Percentiles rank a stretch among this genome's conserved stretches.
Evolutionary conservation across 352 stramenopile species (phyloP).

Genomic region (Blastocystis sp.): DNA sequence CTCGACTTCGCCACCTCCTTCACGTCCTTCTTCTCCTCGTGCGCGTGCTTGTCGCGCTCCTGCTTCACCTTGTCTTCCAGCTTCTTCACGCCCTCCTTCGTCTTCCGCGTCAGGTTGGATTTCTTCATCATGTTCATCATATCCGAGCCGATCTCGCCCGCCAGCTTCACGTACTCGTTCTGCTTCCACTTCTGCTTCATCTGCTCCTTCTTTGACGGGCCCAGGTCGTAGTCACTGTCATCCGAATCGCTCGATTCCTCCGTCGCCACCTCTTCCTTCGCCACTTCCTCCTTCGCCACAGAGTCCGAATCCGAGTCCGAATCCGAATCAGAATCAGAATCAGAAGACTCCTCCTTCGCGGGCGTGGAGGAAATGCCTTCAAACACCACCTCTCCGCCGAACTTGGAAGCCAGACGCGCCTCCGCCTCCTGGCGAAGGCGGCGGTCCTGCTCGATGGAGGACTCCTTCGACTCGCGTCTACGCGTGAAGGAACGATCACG

Average conservation of each 20-base stretch:
- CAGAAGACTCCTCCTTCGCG: not conserved
- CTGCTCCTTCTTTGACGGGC: not conserved
- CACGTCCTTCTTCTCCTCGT: slow-evolving; percentile 7
- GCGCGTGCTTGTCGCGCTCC: not conserved
- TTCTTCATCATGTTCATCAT: slow-evolving; percentile 10
- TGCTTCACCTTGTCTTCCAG: slow-evolving; percentile 28
- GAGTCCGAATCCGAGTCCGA: not conserved
- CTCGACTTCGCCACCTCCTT: slow-evolving; percentile 28
- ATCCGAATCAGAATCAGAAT: not conserved
- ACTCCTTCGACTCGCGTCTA: slow-evolving; percentile 38
- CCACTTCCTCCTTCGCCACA: slow-evolving; percentile 4
- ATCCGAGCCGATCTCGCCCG: slow-evolving; percentile 10
- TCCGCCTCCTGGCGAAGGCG: slow-evolving; percentile 32
- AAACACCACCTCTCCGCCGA: not conserved
- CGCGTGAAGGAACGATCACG: not conserved
- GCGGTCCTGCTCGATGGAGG: slow-evolving; percentile 25
- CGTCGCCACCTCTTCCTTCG: not conserved
- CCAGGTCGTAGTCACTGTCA: not conserved
- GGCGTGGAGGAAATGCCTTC: not conserved
- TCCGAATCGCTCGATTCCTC: not conserved
- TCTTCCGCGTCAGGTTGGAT: not conserved
- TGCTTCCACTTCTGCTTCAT: slow-evolving; percentile 8
- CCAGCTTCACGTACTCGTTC: slow-evolving; percentile 22
- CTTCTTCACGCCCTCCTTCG: not conserved
- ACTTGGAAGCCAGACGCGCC: slow-evolving; percentile 11